Evolutionary conservation across 192 early-diverging fungal genomes (phyloP).

Genomic region (Chytriomyces sp.): DNA sequence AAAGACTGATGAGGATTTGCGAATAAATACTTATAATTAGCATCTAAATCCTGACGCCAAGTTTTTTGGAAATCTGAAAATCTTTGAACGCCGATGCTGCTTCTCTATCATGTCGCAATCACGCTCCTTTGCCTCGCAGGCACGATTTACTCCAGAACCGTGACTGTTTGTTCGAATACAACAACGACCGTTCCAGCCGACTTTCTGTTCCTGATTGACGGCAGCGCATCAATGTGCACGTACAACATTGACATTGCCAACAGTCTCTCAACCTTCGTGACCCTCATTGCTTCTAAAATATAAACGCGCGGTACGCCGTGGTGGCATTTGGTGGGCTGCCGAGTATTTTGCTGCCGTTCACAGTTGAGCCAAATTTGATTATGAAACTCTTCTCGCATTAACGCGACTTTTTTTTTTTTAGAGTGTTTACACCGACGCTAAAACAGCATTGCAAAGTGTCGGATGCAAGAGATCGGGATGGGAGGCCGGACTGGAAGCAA

Average conservation of each 20-base stretch:
- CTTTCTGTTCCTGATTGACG: conserved; percentile 50
- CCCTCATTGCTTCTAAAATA: conserved; percentile 21
- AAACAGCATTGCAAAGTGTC: conserved; percentile 18
- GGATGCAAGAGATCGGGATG: conserved; percentile 36
- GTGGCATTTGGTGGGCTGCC: conserved; percentile 43
- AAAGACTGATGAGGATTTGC: too few relatives aligned
- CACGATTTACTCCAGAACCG: neutral
- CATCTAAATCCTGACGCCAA: too few relatives aligned
- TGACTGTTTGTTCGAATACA: conserved; percentile 12
- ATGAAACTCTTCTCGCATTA: neutral
- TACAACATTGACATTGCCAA: conserved; percentile 44
- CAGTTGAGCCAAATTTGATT: conserved; percentile 18
- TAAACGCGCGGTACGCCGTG: conserved; percentile 46
- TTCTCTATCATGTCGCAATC: too few relatives aligned
- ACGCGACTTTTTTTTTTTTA: conserved; percentile 7
- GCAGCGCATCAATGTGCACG: conserved; percentile 38
- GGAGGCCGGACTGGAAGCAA: conserved; percentile 46
- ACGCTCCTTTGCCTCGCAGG: neutral
- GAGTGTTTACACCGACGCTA: conserved; percentile 27
- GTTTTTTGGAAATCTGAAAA: too few relatives aligned
- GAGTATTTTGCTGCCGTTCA: conserved; percentile 37
- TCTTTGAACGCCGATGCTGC: too few relatives aligned
- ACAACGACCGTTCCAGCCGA: conserved; percentile 37
- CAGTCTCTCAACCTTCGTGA: conserved; percentile 35
- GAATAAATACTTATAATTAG: too few relatives aligned